These are phyloP conservation scores for Beauveria asiatica DNA, from an alignment of 2,329 filamentous ascomycete genomes.

Conservation along the genomic window DNA sequence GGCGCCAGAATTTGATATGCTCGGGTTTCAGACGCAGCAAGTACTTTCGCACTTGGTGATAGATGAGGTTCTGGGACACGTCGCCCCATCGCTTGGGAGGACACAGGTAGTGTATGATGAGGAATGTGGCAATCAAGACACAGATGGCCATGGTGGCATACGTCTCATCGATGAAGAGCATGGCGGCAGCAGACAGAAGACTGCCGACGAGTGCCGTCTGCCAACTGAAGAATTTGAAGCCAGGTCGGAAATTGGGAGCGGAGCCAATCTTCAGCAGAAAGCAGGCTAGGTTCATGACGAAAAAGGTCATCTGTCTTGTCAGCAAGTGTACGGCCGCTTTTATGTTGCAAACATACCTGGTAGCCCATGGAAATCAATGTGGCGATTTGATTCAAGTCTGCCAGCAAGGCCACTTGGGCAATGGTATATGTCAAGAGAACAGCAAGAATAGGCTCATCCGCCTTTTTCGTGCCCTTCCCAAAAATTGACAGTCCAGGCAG, in stretches of 20 bases:
- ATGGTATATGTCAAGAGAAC: constrained; percentile 68
- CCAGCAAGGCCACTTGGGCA: constrained; percentile 71
- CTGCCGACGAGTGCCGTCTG: constrained; percentile 69
- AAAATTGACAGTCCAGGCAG: constrained; percentile 70
- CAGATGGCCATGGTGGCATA: constrained; percentile 70
- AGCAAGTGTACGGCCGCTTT: constrained; percentile 2
- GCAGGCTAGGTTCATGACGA: constrained; percentile 80
- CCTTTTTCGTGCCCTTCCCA: constrained; percentile 60
- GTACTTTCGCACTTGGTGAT: constrained; percentile 79
- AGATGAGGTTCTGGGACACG: constrained; percentile 82
- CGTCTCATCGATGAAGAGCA: constrained; percentile 83
- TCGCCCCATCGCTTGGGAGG: constrained; percentile 87
- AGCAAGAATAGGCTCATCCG: constrained; percentile 68
- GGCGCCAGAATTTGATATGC: constrained; percentile 90
- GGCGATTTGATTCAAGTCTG: constrained; percentile 80
- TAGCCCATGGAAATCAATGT: constrained; percentile 89
- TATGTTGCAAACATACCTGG: constrained; percentile 38
- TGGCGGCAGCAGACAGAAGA: constrained; percentile 66
- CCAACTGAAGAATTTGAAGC: constrained; percentile 85
- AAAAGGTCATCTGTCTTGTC: constrained; percentile 63
- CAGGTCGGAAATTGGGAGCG: constrained; percentile 80
- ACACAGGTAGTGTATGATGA: constrained; percentile 77
- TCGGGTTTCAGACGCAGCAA: constrained; percentile 74
- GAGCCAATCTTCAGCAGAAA: constrained; percentile 81
- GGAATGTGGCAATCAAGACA: constrained; percentile 66